A percentile compares a stretch with the other conserved stretches of the same genome.
These are phyloP conservation scores for Fusarium metavorans DNA, from an alignment of 2,329 filamentous ascomycete genomes.

Conservation along the genomic window DNA sequence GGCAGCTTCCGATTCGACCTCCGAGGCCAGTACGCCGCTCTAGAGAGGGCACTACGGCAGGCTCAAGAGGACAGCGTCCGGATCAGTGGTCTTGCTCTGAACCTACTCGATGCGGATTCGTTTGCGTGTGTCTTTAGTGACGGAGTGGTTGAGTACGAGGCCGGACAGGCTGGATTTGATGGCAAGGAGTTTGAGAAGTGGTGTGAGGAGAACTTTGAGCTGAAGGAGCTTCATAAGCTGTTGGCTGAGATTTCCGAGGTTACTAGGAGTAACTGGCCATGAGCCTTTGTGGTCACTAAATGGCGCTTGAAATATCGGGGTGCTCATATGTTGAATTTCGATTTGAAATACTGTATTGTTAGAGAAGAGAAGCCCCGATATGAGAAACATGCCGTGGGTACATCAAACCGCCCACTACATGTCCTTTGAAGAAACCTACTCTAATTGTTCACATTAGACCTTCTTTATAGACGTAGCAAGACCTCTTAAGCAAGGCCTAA, in stretches of 20 bases:
- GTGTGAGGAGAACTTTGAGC: conserved; percentile 30
- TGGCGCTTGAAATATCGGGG: background rate
- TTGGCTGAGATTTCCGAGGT: background rate
- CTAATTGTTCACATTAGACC: no score
- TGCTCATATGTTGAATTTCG: background rate
- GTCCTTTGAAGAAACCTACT: no score
- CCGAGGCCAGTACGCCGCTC: conserved; percentile 18
- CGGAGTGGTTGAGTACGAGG: conserved; percentile 12
- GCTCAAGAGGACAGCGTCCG: conserved; percentile 7
- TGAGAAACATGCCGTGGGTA: background rate
- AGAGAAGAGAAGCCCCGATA: background rate
- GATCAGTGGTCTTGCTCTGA: conserved; percentile 32
- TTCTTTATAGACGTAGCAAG: no score
- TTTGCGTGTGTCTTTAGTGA: conserved; percentile 32
- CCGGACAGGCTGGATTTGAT: conserved; percentile 15
- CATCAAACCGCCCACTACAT: no score
- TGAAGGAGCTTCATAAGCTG: background rate
- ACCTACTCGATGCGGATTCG: conserved; percentile 20
- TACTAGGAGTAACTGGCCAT: background rate
- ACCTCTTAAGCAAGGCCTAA: no score
- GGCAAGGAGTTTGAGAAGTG: conserved; percentile 29
- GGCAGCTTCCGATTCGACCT: conserved; percentile 30
- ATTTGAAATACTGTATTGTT: background rate
- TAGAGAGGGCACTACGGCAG: conserved; percentile 6
- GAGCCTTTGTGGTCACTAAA: background rate